These are phyloP conservation scores for Corylus heterophylla DNA, from an alignment of 306 rosid genomes.

Conservation along the genomic window DNA sequence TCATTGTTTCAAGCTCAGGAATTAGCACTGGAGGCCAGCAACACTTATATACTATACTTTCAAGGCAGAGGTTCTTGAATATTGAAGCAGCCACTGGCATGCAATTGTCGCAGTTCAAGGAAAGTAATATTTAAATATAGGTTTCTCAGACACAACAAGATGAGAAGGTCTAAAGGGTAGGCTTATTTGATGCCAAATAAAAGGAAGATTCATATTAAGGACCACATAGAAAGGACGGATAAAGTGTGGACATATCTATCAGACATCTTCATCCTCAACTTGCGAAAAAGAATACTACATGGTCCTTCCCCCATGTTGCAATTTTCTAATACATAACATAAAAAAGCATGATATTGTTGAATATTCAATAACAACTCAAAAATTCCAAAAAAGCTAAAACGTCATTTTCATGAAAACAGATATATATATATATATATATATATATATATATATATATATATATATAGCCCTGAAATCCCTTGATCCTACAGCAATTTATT, in stretches of 20 bases:
- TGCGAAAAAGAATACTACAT: conserved; percentile 46
- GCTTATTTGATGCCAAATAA: conserved; percentile 26
- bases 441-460: too few relatives aligned
- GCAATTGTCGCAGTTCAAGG: conserved; percentile 28
- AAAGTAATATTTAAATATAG: conserved; percentile 25
- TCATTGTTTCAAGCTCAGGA: conserved; percentile 53
- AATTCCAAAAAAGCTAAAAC: conserved; percentile 17
- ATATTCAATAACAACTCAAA: conserved; percentile 22
- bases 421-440: too few relatives aligned
- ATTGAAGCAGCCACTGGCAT: conserved; percentile 41
- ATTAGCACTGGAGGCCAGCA: conserved; percentile 23
- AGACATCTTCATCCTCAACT: conserved; percentile 67
- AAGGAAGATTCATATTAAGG: conserved; percentile 32
- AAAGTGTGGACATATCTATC: conserved; percentile 38
- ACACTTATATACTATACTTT: conserved; percentile 30
- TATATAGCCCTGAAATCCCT: background rate
- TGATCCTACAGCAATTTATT: conserved; percentile 8
- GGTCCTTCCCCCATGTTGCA: conserved; percentile 57
- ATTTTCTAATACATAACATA: conserved; percentile 35
- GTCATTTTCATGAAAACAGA: conserved; percentile 47
- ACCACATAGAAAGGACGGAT: conserved; percentile 59
- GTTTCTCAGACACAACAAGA: conserved; percentile 14
- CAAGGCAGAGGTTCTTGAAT: conserved; percentile 44
- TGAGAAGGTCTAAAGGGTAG: conserved; percentile 19
- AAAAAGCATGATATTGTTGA: conserved; percentile 26